A percentile compares a stretch with the other conserved stretches of the same genome.
These are phyloP conservation scores for Passiflora organensis DNA, from an alignment of 345 rosid genomes.

Conservation along the genomic window DNA sequence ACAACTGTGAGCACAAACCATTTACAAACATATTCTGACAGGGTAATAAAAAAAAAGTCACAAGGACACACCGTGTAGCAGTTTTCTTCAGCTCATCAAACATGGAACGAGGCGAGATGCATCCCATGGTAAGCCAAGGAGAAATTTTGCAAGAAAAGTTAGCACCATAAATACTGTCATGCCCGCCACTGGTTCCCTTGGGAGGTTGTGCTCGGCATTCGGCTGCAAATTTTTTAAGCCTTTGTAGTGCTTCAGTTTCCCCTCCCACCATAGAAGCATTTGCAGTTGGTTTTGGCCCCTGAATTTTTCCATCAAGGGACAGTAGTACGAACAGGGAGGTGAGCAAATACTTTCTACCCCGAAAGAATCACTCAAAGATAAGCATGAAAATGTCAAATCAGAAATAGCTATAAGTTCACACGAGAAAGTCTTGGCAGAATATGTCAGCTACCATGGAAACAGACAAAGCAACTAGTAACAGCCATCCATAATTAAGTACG, in stretches of 20 bases:
- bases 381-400: too few species aligned
- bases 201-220: constrained; percentile 76
- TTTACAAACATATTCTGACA: constrained; percentile 1
- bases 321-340: background rate
- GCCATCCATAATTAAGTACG: background rate
- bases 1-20: background rate
- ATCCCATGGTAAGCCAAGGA: constrained; percentile 90
- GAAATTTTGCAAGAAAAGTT: constrained; percentile 94
- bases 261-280: constrained; percentile 78
- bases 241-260: constrained; percentile 82
- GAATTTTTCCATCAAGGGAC: constrained; percentile 8
- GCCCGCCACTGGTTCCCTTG: constrained; percentile 49
- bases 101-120: constrained; percentile 88
- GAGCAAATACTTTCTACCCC: background rate
- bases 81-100: constrained; percentile 91
- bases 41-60: background rate
- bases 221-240: constrained; percentile 68
- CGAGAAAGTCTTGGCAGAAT: constrained; percentile 2
- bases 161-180: constrained; percentile 73
- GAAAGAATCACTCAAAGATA: background rate
- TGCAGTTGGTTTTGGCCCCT: constrained; percentile 62
- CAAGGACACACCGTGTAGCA: constrained; percentile 38
- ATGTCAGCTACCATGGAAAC: background rate
- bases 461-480: background rate
- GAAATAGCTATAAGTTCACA: background rate